Evolutionary conservation across 1,284 basidiomycete genomes (phyloP).

Genomic region (Earliella scabrosa): DNA sequence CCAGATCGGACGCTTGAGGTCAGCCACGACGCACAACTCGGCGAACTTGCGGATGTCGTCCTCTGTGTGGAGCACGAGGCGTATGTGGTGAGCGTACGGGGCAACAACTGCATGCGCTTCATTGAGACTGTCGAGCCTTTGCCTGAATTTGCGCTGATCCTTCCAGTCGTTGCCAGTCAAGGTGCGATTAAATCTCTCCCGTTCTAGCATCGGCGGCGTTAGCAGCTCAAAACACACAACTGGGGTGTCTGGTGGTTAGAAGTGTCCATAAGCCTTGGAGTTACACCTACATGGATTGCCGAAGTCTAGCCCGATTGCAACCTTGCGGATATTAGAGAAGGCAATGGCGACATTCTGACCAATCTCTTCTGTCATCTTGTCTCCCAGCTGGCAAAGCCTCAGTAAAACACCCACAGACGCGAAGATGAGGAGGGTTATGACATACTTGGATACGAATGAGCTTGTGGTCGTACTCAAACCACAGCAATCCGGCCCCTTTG

Average conservation of each 20-base stretch:
- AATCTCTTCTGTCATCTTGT: constrained; percentile 51
- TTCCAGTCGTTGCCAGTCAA: constrained; percentile 41
- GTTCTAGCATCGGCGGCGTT: constrained; percentile 65
- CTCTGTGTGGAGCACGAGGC: constrained; percentile 53
- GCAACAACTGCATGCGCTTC: constrained; percentile 57
- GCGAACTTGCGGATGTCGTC: constrained; percentile 52
- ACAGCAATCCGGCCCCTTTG: constrained; percentile 53
- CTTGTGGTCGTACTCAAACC: constrained; percentile 70
- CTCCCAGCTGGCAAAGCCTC: constrained; percentile 50
- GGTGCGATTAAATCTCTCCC: constrained; percentile 57
- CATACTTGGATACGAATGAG: constrained; percentile 60
- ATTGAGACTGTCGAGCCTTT: constrained; percentile 58
- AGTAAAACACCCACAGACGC: background rate
- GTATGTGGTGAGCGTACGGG: constrained; percentile 68
- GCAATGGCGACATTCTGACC: constrained; percentile 55
- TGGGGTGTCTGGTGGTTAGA: constrained; percentile 27
- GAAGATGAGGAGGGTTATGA: background rate
- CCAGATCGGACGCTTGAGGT: constrained; percentile 43
- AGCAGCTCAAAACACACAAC: constrained; percentile 68
- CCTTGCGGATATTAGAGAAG: constrained; percentile 60
- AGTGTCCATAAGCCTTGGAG: too few species aligned
- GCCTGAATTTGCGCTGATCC: constrained; percentile 52
- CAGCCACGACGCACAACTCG: constrained; percentile 56
- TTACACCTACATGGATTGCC: constrained; percentile 43
- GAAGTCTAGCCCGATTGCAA: constrained; percentile 60